Evolutionary conservation across 2,329 filamentous ascomycete genomes (phyloP).

Genomic region (Fusarium euwallaceae): DNA sequence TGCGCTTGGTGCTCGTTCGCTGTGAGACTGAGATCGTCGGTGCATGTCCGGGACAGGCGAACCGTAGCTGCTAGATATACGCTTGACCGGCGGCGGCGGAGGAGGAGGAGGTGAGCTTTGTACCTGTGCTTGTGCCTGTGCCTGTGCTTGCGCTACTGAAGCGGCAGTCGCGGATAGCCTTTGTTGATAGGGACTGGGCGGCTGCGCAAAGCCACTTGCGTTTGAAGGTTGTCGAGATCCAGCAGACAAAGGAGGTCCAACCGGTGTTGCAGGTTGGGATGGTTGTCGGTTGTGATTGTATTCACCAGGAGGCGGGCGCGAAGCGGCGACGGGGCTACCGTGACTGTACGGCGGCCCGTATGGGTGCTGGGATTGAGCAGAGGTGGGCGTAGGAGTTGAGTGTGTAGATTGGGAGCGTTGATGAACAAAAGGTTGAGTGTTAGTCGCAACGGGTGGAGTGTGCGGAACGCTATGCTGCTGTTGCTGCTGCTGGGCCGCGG

Average conservation of each 20-base stretch:
- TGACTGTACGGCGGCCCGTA: constrained; percentile 65
- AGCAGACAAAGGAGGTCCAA: constrained; percentile 62
- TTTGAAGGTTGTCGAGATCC: constrained; percentile 59
- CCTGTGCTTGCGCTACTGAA: constrained; percentile 47
- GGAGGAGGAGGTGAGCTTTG: constrained; percentile 54
- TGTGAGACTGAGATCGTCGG: constrained; percentile 65
- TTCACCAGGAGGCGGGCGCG: constrained; percentile 59
- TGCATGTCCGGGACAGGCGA: constrained; percentile 57
- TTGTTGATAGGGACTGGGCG: constrained; percentile 73
- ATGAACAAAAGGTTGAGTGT: constrained; percentile 58
- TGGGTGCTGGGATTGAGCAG: constrained; percentile 70
- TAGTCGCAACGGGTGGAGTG: constrained; percentile 61
- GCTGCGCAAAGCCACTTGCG: constrained; percentile 59
- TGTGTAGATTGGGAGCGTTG: constrained; percentile 70
- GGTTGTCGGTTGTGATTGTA: constrained; percentile 61
- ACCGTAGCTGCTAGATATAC: constrained; percentile 61
- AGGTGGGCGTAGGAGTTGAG: constrained; percentile 72
- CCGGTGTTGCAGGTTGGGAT: constrained; percentile 68
- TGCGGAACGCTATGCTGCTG: constrained; percentile 57
- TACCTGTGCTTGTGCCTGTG: constrained; percentile 44
- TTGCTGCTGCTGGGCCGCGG: constrained; percentile 52
- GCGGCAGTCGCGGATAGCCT: constrained; percentile 50
- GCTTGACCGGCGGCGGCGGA: constrained; percentile 54
- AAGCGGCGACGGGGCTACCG: constrained; percentile 64
- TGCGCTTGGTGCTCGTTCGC: constrained; percentile 76